Conservation (phyloP, 768 basidiomycete species). For the Glaciozyma antarctica region DNA sequence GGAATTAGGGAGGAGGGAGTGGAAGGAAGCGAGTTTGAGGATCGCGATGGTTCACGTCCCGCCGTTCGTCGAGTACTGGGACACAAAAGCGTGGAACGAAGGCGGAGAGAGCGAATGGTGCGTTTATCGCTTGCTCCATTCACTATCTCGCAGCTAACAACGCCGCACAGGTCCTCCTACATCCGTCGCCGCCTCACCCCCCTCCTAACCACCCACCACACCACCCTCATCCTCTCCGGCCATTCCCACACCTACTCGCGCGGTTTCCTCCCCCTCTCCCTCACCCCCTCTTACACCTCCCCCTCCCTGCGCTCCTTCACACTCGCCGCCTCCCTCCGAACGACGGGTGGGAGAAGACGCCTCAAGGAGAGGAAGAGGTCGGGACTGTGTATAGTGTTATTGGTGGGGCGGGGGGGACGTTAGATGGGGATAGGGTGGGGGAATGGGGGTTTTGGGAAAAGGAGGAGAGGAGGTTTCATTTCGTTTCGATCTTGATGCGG, state of each 20-base stretch:
- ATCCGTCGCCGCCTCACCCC: conserved; percentile 22
- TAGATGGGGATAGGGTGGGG: conserved; percentile 26
- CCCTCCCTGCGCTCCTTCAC: conserved; percentile 10
- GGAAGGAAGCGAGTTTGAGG: conserved; percentile 14
- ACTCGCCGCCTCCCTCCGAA: neutral
- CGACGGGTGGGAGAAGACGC: conserved; percentile 3
- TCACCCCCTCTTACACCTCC: conserved; percentile 7
- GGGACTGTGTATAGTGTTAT: conserved; percentile 10
- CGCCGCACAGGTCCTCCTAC: conserved; percentile 23
- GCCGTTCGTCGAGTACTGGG: conserved; percentile 31
- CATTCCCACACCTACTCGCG: conserved; percentile 31
- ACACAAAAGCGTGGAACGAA: conserved; percentile 16
- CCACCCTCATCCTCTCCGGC: conserved; percentile 25
- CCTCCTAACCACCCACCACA: conserved; percentile 5
- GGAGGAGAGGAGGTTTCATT: conserved; percentile 11
- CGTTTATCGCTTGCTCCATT: neutral
- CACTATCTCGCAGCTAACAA: neutral
- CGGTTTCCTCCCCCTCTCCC: conserved; percentile 23
- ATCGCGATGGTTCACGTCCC: conserved; percentile 26
- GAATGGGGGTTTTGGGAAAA: conserved; percentile 20
- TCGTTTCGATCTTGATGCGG: conserved; percentile 5
- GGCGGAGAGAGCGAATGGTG: conserved; percentile 25
- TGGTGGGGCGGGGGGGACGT: conserved; percentile 28
- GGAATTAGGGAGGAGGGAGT: conserved; percentile 14
- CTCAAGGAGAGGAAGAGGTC: neutral